Conservation (phyloP, 495 filamentous ascomycete genomes). For the Penicillium verhagenii region DNA sequence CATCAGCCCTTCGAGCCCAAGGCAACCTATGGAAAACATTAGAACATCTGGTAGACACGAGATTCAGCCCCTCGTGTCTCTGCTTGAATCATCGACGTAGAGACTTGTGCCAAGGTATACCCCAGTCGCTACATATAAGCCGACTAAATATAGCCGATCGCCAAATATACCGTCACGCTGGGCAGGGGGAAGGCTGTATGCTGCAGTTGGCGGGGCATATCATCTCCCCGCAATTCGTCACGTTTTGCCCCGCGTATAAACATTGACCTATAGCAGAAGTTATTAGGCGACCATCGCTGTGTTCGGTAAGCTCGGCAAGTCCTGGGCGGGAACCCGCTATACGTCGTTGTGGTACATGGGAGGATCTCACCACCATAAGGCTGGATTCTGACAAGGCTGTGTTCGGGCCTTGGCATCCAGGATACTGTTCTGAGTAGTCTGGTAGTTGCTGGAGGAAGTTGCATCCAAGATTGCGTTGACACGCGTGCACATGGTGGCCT, state of each 20-base stretch:
- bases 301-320: too few species aligned
- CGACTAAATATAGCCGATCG: conserved; percentile 2
- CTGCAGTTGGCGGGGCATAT: neutral
- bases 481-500: too few species aligned
- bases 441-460: too few species aligned
- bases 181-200: neutral
- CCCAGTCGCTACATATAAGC: neutral
- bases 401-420: too few species aligned
- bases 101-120: neutral
- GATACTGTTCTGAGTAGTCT: too few species aligned
- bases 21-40: neutral
- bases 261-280: conserved; percentile 1
- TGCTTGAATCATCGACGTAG: neutral
- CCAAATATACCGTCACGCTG: conserved; percentile 1
- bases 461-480: too few species aligned
- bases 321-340: too few species aligned
- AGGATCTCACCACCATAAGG: too few species aligned
- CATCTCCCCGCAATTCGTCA: conserved; percentile 5
- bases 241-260: neutral
- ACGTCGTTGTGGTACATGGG: too few species aligned
- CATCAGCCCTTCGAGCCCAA: neutral
- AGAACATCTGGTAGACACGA: neutral
- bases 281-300: neutral
- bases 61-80: neutral
- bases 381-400: too few species aligned